Percentiles rank a stretch among this genome's conserved stretches.
Conservation (phyloP, 805 yeast genomes). For the Brettanomyces anomalus region DNA sequence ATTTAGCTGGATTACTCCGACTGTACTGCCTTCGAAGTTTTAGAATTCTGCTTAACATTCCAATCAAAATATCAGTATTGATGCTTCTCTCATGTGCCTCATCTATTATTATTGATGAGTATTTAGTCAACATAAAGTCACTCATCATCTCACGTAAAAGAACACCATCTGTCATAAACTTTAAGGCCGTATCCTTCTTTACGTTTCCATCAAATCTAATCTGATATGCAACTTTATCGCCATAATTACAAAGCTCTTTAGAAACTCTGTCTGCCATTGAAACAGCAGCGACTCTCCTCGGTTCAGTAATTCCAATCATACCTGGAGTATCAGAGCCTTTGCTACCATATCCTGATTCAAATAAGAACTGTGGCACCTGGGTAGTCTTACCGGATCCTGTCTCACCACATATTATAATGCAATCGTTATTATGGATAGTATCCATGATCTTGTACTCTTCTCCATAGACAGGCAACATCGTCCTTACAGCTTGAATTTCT, state of each 20-base stretch:
- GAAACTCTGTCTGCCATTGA: conserved; percentile 82
- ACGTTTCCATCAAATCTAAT: conserved; percentile 71
- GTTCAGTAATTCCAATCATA: conserved; percentile 94
- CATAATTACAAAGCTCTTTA: conserved; percentile 66
- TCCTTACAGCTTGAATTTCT: conserved; percentile 58
- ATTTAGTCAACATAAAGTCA: conserved; percentile 72
- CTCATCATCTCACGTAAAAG: conserved; percentile 85
- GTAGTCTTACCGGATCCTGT: conserved; percentile 99
- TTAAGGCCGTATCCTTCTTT: conserved; percentile 57
- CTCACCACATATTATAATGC: conserved; percentile 90
- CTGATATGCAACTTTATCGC: conserved; percentile 66
- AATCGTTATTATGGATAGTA: conserved; percentile 86
- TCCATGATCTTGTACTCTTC: conserved; percentile 95
- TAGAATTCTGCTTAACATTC: conserved; percentile 84
- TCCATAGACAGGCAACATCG: conserved; percentile 76
- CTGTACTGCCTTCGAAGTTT: conserved; percentile 55
- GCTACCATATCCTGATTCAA: conserved; percentile 84
- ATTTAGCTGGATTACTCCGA: conserved; percentile 34
- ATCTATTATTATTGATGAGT: conserved; percentile 83
- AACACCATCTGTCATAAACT: conserved; percentile 95
- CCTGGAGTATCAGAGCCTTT: conserved; percentile 63
- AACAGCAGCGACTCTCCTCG: conserved; percentile 89
- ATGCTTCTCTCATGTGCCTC: conserved; percentile 98
- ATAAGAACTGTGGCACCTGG: conserved; percentile 92
- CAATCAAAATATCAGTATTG: conserved; percentile 92